Evolutionary conservation across 208 protist species (phyloP).

Genomic region (Trypanosoma caninum): DNA sequence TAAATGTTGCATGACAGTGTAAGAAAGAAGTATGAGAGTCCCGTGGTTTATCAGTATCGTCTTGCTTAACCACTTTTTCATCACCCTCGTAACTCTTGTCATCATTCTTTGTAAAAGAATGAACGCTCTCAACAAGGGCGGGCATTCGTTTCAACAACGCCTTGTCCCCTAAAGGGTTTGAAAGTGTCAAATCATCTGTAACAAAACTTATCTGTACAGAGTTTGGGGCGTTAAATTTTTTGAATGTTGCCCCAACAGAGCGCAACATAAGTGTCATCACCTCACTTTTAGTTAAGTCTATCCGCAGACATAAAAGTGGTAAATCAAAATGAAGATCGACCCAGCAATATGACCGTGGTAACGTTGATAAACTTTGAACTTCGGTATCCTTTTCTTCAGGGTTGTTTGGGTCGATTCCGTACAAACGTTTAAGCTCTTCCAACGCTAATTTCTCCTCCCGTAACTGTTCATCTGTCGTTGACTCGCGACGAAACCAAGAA

Average conservation of each 20-base stretch:
- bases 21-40: slow-evolving; percentile 67
- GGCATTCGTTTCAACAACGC: slow-evolving; percentile 15
- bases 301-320: slow-evolving; percentile 37
- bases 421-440: slow-evolving; percentile 51
- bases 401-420: slow-evolving; percentile 57
- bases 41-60: too few relatives aligned
- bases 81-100: slow-evolving; percentile 4
- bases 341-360: slow-evolving; percentile 75
- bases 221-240: slow-evolving; percentile 50
- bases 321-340: slow-evolving; percentile 52
- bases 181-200: slow-evolving; percentile 66
- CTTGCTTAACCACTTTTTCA: slow-evolving; percentile 9
- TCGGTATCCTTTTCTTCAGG: slow-evolving; percentile 24
- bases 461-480: slow-evolving; percentile 24
- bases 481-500: slow-evolving; percentile 32
- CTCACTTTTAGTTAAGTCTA: slow-evolving; percentile 55
- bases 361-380: slow-evolving; percentile 14
- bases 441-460: slow-evolving; percentile 55
- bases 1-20: slow-evolving; percentile 46
- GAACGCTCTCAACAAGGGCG: slow-evolving; percentile 35
- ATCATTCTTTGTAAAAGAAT: background rate
- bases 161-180: slow-evolving; percentile 41
- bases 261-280: slow-evolving; percentile 45
- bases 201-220: slow-evolving; percentile 57
- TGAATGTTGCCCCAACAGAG: slow-evolving; percentile 37